A percentile compares a stretch with the other conserved stretches of the same genome.
phyloP scores from a whole-genome alignment of 2,329 filamentous ascomycete species.

The Trichoderma lentiforme region DNA sequence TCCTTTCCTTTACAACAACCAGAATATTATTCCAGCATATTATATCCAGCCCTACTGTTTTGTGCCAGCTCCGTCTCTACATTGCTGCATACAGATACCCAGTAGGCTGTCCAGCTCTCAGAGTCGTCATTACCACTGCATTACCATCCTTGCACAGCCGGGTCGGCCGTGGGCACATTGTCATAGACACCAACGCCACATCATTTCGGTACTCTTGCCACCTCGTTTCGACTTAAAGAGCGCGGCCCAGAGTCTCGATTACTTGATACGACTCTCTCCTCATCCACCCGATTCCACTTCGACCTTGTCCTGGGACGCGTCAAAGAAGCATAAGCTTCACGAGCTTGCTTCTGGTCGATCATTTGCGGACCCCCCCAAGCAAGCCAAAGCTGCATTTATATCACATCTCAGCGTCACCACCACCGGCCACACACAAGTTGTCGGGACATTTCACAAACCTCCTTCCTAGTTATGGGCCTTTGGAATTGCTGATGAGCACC shows the following conservation, averaged over 20 bases:
- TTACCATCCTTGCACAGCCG: background rate
- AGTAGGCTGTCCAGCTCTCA: background rate
- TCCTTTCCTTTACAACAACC: background rate
- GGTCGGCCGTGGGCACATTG: background rate
- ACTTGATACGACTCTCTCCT: background rate
- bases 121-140: background rate
- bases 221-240: conserved; percentile 6
- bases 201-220: conserved; percentile 17
- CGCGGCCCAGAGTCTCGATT: background rate
- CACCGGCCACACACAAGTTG: background rate
- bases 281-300: background rate
- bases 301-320: background rate
- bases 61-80: background rate
- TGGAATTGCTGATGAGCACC: conserved; percentile 3
- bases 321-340: background rate
- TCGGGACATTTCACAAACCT: background rate
- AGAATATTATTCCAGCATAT: background rate
- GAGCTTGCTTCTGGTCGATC: background rate
- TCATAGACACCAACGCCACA: conserved; percentile 15
- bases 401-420: background rate
- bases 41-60: background rate
- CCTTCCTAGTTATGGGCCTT: conserved; percentile 5
- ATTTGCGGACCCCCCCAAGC: background rate
- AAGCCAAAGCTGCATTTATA: background rate
- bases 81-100: background rate